phyloP scores from a whole-genome alignment of 2,329 filamentous ascomycete species.

The Talaromyces sp. region DNA sequence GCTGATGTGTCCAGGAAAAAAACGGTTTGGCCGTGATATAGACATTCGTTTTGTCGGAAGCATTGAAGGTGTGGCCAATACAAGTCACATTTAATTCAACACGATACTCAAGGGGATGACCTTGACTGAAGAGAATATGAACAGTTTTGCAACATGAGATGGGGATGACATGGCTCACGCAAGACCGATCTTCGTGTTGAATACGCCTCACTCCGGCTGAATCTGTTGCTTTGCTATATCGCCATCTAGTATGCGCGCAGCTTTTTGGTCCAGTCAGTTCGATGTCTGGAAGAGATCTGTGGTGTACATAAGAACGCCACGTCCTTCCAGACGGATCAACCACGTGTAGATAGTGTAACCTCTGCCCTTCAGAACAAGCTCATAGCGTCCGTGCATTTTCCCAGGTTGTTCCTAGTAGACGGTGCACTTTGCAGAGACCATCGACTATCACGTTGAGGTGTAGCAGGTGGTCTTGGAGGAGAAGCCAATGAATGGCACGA shows the following conservation, averaged over 20 bases:
- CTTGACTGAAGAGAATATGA: not conserved
- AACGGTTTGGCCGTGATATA: not conserved
- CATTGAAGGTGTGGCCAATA: not conserved
- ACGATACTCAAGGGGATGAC: not conserved
- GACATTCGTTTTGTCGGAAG: not conserved
- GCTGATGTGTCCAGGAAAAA: not conserved
- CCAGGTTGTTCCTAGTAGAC: constrained; percentile 3
- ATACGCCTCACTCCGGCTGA: not conserved
- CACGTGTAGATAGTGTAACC: not conserved
- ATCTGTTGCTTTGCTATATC: not conserved
- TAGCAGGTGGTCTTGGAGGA: not conserved
- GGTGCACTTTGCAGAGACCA: not conserved
- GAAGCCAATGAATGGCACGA: not conserved
- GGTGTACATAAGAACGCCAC: not conserved
- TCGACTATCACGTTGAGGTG: not conserved
- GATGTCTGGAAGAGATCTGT: not conserved
- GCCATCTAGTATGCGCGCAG: not conserved
- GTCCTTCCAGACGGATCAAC: not conserved
- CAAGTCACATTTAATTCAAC: not conserved
- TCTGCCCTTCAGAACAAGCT: not conserved
- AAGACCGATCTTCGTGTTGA: not conserved
- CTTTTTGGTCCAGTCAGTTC: not conserved
- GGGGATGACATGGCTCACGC: not conserved
- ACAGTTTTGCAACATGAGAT: not conserved
- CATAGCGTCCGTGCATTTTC: not conserved